Evolutionary conservation across 108 stramenopile species (phyloP), one percentile per base, ranked within the genome.

Genomic region (Cyclostephanos tholiformis): DNA sequence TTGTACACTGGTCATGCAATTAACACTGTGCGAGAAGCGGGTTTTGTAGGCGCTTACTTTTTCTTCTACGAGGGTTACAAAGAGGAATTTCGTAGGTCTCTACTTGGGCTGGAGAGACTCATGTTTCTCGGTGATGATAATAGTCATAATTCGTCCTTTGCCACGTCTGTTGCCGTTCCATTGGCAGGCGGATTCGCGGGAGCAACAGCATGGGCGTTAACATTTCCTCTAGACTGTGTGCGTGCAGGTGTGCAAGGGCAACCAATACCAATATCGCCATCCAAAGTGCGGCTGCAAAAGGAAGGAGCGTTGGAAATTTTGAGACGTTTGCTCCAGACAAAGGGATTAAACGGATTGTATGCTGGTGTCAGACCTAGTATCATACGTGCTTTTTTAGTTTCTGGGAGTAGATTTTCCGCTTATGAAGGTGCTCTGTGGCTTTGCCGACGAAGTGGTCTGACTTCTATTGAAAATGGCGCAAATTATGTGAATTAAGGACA

Each of bases 171-270:
- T 50, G 86, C 91, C 13, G 81, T 97, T 25, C 93, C 94, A 4
- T 64, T 95, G 13, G 91, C 96, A 26, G 96, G 96, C 20, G 96
- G 96, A 13, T 79, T 77, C 48, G 77, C 94, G 9, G 96, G 96
- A 36, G 93, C 96, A 49, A 68, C 90, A 12, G 82, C 93, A 12
- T 97, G 96, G 94, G 82, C 87, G n/a, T 63, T 90, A 5, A 91
- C 91, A 0, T 97, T 95, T 72, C 96, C 96, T 27, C 66, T 97
- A 69, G 94, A 97, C 69, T 92, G 91, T 80, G 71, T 97, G 7
- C 87, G 92, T 64, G 94, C 94, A 8, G 90, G 91, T 30, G 91
- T 91, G 13, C 94, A 95, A 75, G 94, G 94, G 12, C 88, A 71
- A 39, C 73, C 65, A 19, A 68, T 84, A 20, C 27, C 73, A 51